Evolutionary conservation across 2,329 filamentous ascomycete genomes (phyloP), one percentile per base, ranked within the genome.

Genomic region (Trichoderma atroviride): DNA sequence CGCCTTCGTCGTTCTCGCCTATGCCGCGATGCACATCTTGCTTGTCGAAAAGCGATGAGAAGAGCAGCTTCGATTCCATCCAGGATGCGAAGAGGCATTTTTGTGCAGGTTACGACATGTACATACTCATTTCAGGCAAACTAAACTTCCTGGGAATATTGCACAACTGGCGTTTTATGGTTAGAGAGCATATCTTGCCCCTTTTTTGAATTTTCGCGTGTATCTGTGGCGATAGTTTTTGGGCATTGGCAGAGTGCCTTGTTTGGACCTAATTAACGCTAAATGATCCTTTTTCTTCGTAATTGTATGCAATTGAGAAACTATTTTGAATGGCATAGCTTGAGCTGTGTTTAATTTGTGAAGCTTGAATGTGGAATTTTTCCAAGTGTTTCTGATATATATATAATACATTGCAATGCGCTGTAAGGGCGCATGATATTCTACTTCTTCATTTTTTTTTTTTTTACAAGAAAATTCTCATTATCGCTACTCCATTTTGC

Each of bases 11-110:
- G 81, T 97, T 56, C 84, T 98, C 73, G 95, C 96, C 7, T 99
- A 98, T 79, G 84, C 82, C 35, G 94, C 95, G 19, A 97, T 99
- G 93, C 96, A 99, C 83, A 81, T 98, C 71, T 81, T 99, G 75
- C 88, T 99, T 59, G 89, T 99, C 27, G 96, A 99, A 86, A 95
- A 89, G 85, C 76, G 81, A 73, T 83, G 79, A 80, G 74, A 86
- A 14, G 4, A 58, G 13, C 37, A 19, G 13, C 16, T 53, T 53
- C 40, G 40, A 62, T 29, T n/a, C 19, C 16, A 58, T 53, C 31
- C 24, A 14, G 19, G 43, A 58, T 35, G 27, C 31, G 22, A 57
- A 56, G 60, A 62, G 40, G 27, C 22, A 37, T 47, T 37, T 43
- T 33, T 69, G 40, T 69, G 59, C 60, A 69, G 58, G 37, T 33